Percentiles rank a stretch among this genome's conserved stretches.
phyloP scores from a whole-genome alignment of 1,139 yeast species.

The Magnusiomyces paraingens region DNA sequence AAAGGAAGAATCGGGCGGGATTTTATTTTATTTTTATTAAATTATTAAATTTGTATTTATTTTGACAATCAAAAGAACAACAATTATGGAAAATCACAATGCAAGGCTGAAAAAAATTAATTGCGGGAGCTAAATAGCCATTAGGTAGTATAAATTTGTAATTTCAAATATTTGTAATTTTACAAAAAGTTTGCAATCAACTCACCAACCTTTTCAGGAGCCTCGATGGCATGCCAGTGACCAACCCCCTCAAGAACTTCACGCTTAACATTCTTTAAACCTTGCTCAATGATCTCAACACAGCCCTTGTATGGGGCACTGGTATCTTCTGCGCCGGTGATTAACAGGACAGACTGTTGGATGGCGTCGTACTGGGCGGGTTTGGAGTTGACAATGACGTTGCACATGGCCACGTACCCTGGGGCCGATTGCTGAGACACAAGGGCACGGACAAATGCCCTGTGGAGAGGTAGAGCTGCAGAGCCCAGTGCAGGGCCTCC shows the following conservation, averaged over 20 bases:
- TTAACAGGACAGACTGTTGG: constrained; percentile 22
- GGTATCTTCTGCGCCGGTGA: constrained; percentile 28
- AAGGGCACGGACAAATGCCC: constrained; percentile 28
- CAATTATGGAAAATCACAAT: no score
- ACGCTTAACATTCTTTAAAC: constrained; percentile 17
- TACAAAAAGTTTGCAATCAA: neutral
- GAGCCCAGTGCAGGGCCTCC: constrained; percentile 26
- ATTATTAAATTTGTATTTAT: no score
- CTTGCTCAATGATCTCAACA: constrained; percentile 23
- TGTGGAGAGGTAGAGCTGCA: constrained; percentile 19
- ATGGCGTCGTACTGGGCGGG: constrained; percentile 21
- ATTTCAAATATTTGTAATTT: no score
- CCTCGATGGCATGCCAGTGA: constrained; percentile 32
- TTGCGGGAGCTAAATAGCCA: no score
- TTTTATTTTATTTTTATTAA: no score
- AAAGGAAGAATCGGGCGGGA: no score
- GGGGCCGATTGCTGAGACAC: constrained; percentile 23
- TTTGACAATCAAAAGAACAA: no score
- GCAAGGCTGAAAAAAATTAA: no score
- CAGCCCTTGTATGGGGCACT: constrained; percentile 30
- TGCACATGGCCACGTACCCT: constrained; percentile 30
- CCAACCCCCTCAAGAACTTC: constrained; percentile 25
- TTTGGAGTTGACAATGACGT: constrained; percentile 26
- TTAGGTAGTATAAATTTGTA: no score
- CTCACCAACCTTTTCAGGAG: constrained; percentile 18